A percentile compares a stretch with the other conserved stretches of the same genome.
phyloP scores from a whole-genome alignment of 331 rosid species.

The Pyrus hybrid region DNA sequence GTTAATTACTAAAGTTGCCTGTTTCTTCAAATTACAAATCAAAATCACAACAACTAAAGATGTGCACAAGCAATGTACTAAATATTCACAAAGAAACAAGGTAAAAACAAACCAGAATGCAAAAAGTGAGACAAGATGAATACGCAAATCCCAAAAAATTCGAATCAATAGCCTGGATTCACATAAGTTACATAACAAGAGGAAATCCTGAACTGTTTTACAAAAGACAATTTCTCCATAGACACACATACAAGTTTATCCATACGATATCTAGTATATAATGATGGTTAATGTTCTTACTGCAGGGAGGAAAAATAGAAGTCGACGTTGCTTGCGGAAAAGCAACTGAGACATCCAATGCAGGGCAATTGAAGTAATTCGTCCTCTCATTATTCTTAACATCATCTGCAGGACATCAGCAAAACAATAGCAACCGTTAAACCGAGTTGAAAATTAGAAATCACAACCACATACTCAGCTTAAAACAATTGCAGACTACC shows the following conservation, averaged over 20 bases:
- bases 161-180: not conserved
- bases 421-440: not conserved
- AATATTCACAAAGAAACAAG: not conserved
- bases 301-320: too few relatives aligned
- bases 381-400: not conserved
- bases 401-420: slow-evolving; percentile 31
- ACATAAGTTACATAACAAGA: not conserved
- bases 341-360: too few relatives aligned
- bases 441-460: too few relatives aligned
- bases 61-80: not conserved
- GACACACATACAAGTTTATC: too few relatives aligned
- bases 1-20: not conserved
- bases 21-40: not conserved
- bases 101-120: not conserved
- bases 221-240: not conserved
- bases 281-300: too few relatives aligned
- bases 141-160: not conserved
- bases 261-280: too few relatives aligned
- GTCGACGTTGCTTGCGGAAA: too few relatives aligned
- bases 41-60: not conserved
- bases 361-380: too few relatives aligned
- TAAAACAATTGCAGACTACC: not conserved
- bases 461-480: not conserved
- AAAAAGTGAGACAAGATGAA: too few relatives aligned
- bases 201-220: not conserved